Evolutionary conservation across 2,329 filamentous ascomycete species (phyloP).

Genomic region (Diplodia scrobiculata): DNA sequence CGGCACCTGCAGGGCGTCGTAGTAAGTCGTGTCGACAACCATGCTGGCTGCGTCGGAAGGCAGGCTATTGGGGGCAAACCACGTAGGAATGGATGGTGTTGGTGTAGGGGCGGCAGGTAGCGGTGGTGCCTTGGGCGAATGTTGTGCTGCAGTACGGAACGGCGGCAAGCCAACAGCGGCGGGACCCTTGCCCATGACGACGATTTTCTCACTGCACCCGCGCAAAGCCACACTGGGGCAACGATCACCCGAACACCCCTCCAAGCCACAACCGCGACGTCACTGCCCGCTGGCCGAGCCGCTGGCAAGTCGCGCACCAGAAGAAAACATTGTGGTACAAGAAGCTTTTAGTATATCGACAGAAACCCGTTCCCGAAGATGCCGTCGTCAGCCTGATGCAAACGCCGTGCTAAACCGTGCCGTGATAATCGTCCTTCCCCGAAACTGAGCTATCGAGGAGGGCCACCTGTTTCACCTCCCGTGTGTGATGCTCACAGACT

Average conservation of each 20-base stretch:
- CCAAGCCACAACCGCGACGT: conserved; percentile 23
- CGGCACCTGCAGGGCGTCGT: conserved; percentile 81
- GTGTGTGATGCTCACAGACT: conserved; percentile 24
- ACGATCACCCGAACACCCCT: conserved; percentile 13
- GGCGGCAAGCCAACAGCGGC: conserved; percentile 22
- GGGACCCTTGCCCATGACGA: conserved; percentile 28
- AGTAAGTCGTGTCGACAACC: conserved; percentile 87
- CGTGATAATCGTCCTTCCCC: conserved; percentile 28
- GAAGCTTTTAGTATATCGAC: conserved; percentile 26
- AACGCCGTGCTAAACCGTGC: conserved; percentile 30
- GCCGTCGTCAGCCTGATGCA: conserved; percentile 27
- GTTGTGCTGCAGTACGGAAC: conserved; percentile 18
- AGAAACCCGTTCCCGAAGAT: conserved; percentile 28
- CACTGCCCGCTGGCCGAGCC: not conserved
- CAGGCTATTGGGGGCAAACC: conserved; percentile 5
- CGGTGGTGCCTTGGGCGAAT: conserved; percentile 6
- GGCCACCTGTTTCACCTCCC: conserved; percentile 32
- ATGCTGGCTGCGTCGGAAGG: conserved; percentile 53
- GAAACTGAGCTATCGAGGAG: conserved; percentile 27
- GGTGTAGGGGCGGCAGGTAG: not conserved
- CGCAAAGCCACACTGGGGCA: conserved; percentile 26
- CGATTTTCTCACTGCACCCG: conserved; percentile 20
- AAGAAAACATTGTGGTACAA: not conserved
- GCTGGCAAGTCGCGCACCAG: not conserved
- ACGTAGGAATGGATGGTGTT: conserved; percentile 7